Evolutionary conservation across 768 basidiomycete genomes (phyloP).

Genomic region (Mrakia frigida): DNA sequence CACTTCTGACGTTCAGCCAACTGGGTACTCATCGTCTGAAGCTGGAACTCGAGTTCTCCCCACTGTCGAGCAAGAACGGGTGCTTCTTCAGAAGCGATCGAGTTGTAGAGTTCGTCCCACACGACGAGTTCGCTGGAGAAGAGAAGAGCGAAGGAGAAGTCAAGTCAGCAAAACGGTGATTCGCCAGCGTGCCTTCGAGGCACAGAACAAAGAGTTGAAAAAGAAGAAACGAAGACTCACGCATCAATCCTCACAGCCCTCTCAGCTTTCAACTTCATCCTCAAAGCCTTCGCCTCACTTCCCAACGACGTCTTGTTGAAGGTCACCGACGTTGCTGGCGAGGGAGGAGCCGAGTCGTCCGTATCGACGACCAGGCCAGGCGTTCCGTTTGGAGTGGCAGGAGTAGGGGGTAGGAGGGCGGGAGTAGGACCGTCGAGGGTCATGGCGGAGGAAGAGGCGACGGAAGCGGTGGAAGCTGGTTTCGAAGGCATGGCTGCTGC

Average conservation of each 20-base stretch:
- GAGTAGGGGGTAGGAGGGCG: background rate
- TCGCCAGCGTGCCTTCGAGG: background rate
- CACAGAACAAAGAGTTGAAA: background rate
- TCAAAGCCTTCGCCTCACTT: background rate
- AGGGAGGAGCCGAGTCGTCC: background rate
- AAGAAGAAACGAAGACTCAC: constrained; percentile 1
- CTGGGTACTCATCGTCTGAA: background rate
- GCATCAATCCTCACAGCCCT: constrained; percentile 18
- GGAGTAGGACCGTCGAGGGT: background rate
- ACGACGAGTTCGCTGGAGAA: background rate
- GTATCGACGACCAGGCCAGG: background rate
- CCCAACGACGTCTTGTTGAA: background rate
- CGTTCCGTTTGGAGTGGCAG: background rate
- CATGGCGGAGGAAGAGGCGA: too few relatives aligned
- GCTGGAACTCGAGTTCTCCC: constrained; percentile 9
- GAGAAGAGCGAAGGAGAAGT: background rate
- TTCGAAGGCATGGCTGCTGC: background rate
- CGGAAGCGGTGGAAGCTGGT: background rate
- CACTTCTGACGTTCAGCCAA: constrained; percentile 7
- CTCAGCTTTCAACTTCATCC: constrained; percentile 2
- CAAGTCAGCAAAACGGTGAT: background rate
- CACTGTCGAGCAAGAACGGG: background rate
- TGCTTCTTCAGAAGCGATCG: background rate
- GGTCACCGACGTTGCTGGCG: background rate
- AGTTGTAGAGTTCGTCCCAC: constrained; percentile 15